Evolutionary conservation across 2,329 filamentous ascomycete species (phyloP).

Genomic region (Alternaria longipes): DNA sequence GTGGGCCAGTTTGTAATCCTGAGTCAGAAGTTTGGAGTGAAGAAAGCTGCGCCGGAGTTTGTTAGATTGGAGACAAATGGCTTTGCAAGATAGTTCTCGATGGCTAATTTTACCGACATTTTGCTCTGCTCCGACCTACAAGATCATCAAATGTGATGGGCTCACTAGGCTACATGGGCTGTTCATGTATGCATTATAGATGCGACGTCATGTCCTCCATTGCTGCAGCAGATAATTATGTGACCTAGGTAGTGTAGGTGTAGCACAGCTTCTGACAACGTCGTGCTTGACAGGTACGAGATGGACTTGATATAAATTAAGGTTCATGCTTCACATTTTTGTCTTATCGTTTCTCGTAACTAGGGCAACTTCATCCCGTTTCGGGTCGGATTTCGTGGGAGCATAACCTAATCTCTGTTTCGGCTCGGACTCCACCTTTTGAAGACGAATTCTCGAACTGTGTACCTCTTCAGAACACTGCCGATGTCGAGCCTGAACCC

Average conservation of each 20-base stretch:
- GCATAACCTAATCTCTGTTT: constrained; percentile 64
- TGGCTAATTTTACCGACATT: not conserved
- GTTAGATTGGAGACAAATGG: not conserved
- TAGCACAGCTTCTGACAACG: not conserved
- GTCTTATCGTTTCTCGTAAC: not conserved
- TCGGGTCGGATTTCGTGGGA: not conserved
- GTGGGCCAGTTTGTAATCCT: constrained; percentile 29
- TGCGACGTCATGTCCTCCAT: not conserved
- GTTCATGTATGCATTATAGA: not conserved
- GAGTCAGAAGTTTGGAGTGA: constrained; percentile 21
- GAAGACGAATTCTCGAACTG: constrained; percentile 80
- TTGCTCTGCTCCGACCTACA: not conserved
- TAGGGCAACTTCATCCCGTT: not conserved
- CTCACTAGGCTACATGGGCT: not conserved
- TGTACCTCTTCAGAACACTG: constrained; percentile 72
- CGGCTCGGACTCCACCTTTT: constrained; percentile 87
- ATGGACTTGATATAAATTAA: not conserved
- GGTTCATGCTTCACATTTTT: not conserved
- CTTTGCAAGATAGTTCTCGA: not conserved
- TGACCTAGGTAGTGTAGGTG: not conserved
- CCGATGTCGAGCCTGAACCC: constrained; percentile 64
- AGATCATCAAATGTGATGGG: not conserved
- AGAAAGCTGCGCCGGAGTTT: constrained; percentile 18
- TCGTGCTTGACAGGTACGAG: not conserved
- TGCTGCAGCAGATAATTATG: not conserved